Percentiles rank a stretch among this genome's conserved stretches.
phyloP scores from a whole-genome alignment of 1,284 basidiomycete genomes.

The Trametes hirsuta region DNA sequence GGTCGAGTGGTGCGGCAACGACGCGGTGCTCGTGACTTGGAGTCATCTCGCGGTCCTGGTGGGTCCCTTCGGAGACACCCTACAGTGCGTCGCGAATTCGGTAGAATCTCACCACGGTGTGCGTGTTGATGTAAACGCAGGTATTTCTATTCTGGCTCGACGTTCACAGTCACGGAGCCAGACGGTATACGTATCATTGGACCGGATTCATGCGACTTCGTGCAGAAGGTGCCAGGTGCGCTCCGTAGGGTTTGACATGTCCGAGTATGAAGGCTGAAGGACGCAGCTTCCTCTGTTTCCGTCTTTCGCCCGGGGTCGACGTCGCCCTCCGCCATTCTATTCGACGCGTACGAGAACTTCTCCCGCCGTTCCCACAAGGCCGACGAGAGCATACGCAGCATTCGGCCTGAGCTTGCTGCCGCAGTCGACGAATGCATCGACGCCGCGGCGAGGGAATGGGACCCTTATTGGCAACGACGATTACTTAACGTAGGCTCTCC shows the following conservation, averaged over 20 bases:
- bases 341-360: conserved; percentile 92
- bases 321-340: conserved; percentile 89
- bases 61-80: conserved; percentile 88
- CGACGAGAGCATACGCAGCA: conserved; percentile 90
- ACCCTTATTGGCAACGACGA: conserved; percentile 85
- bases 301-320: conserved; percentile 93
- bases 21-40: conserved; percentile 91
- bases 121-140: conserved; percentile 40
- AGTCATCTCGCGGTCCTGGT: conserved; percentile 81
- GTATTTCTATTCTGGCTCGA: conserved; percentile 80
- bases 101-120: background rate
- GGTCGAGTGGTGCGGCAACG: conserved; percentile 96
- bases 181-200: conserved; percentile 88
- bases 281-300: conserved; percentile 70
- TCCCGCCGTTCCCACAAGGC: conserved; percentile 84
- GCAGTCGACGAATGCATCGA: conserved; percentile 95
- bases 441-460: conserved; percentile 93
- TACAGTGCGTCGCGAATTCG: conserved; percentile 60
- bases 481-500: conserved; percentile 67
- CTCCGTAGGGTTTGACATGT: background rate
- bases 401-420: conserved; percentile 81
- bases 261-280: conserved; percentile 14
- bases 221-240: conserved; percentile 91
- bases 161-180: conserved; percentile 81
- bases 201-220: conserved; percentile 82